Percentiles rank a stretch among this genome's conserved stretches.
These are phyloP conservation scores for Monilinia fructigena DNA, from an alignment of 2,329 filamentous ascomycete species.

Conservation along the genomic window DNA sequence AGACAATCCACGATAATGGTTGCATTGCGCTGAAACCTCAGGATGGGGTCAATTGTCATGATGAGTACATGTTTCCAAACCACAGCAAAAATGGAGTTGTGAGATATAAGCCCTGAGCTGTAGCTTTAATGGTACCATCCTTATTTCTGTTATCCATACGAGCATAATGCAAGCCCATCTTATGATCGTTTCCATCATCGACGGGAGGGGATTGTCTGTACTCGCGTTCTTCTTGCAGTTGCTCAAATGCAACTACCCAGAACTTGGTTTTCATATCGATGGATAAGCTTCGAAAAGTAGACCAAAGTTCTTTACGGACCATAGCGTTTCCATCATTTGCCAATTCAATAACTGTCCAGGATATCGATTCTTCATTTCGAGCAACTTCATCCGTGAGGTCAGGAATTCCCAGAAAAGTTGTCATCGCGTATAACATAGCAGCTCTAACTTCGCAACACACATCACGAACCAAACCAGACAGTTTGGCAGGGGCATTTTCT, in stretches of 20 bases:
- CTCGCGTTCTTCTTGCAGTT: constrained; percentile 79
- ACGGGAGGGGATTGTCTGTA: constrained; percentile 57
- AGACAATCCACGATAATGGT: constrained; percentile 84
- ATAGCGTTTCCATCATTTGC: constrained; percentile 90
- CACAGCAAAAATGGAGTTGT: constrained; percentile 87
- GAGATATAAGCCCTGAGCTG: constrained; percentile 64
- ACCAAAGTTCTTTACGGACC: constrained; percentile 92
- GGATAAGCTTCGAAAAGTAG: constrained; percentile 88
- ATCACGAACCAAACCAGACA: constrained; percentile 80
- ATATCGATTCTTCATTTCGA: constrained; percentile 85
- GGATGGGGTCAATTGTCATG: constrained; percentile 89
- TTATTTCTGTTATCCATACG: constrained; percentile 54
- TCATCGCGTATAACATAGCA: constrained; percentile 89
- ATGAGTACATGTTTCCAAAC: constrained; percentile 93
- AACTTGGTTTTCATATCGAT: constrained; percentile 89
- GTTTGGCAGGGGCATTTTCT: constrained; percentile 73
- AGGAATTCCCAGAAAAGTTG: constrained; percentile 89
- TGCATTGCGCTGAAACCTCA: constrained; percentile 81
- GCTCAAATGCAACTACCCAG: constrained; percentile 86
- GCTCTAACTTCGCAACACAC: constrained; percentile 89
- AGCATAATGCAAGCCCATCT: constrained; percentile 62
- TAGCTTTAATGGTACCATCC: constrained; percentile 57
- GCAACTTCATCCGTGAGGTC: constrained; percentile 89
- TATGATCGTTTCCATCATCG: constrained; percentile 57
- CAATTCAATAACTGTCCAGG: constrained; percentile 86